These are phyloP conservation scores for Fusarium sambucinum DNA, from an alignment of 2,329 filamentous ascomycete genomes.

Conservation along the genomic window DNA sequence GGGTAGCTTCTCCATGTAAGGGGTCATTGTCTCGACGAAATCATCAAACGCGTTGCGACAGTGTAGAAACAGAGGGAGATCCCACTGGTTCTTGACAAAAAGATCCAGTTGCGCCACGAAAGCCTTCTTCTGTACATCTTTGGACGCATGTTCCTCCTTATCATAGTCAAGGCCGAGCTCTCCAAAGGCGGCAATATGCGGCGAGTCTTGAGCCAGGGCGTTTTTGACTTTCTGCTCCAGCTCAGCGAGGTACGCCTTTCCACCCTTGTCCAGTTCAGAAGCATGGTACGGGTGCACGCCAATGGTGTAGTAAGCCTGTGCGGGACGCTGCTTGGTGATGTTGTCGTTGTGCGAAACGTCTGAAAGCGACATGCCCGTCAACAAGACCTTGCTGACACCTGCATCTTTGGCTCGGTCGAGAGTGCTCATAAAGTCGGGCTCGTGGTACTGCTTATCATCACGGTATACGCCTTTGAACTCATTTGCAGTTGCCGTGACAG, in stretches of 20 bases:
- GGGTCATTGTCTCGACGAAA: constrained; percentile 52
- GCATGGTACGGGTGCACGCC: constrained; percentile 66
- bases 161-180: constrained; percentile 66
- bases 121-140: constrained; percentile 46
- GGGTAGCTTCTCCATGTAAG: constrained; percentile 51
- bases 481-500: constrained; percentile 55
- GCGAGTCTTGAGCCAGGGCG: constrained; percentile 41
- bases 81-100: constrained; percentile 44
- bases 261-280: constrained; percentile 54
- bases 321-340: constrained; percentile 48
- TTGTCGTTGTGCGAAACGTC: constrained; percentile 49
- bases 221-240: constrained; percentile 43
- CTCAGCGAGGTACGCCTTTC: constrained; percentile 41
- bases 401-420: constrained; percentile 57
- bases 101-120: constrained; percentile 46
- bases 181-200: constrained; percentile 59
- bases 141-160: constrained; percentile 57
- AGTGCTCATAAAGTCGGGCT: constrained; percentile 57
- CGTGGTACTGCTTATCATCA: constrained; percentile 61
- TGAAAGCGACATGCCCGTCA: constrained; percentile 55
- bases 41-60: constrained; percentile 48
- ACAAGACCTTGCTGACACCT: constrained; percentile 57
- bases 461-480: constrained; percentile 65
- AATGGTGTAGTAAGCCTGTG: constrained; percentile 59
- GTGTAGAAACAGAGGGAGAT: constrained; percentile 45